These are phyloP conservation scores for Kwoniella europaea DNA, from an alignment of 768 basidiomycete genomes.

Conservation along the genomic window DNA sequence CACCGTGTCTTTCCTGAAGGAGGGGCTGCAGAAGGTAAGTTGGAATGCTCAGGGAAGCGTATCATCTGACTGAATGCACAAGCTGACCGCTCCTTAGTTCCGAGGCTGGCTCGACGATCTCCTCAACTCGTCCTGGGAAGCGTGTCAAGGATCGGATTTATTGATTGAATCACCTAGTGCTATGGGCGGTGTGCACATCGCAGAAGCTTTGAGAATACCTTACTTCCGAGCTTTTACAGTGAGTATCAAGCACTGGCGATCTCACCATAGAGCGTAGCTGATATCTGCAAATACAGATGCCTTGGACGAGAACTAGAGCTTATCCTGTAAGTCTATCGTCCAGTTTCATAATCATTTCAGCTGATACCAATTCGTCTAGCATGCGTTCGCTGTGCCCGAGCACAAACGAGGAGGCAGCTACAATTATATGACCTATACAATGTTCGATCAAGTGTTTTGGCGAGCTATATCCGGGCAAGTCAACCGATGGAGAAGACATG, in stretches of 20 bases:
- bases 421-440: slow-evolving; percentile 98
- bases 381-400: slow-evolving; percentile 97
- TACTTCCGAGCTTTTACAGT: slow-evolving; percentile 90
- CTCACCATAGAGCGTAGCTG: background rate
- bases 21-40: slow-evolving; percentile 78
- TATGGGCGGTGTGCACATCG: slow-evolving; percentile 96
- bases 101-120: slow-evolving; percentile 98
- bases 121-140: slow-evolving; percentile 92
- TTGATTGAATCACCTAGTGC: slow-evolving; percentile 94
- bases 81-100: slow-evolving; percentile 65
- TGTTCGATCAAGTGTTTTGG: slow-evolving; percentile 88
- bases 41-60: background rate
- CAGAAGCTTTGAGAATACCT: slow-evolving; percentile 88
- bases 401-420: slow-evolving; percentile 97
- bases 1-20: slow-evolving; percentile 91
- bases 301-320: slow-evolving; percentile 92
- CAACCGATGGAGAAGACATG: slow-evolving; percentile 86
- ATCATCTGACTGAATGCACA: background rate
- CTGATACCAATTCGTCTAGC: slow-evolving; percentile 55
- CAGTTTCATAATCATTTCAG: background rate
- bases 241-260: slow-evolving; percentile 2
- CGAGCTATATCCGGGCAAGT: slow-evolving; percentile 90
- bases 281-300: slow-evolving; percentile 65
- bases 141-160: slow-evolving; percentile 91
- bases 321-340: slow-evolving; percentile 66